Evolutionary conservation across 495 filamentous ascomycete species (phyloP), one percentile per base, ranked within the genome.

Genomic region (Lophium mytilinum): DNA sequence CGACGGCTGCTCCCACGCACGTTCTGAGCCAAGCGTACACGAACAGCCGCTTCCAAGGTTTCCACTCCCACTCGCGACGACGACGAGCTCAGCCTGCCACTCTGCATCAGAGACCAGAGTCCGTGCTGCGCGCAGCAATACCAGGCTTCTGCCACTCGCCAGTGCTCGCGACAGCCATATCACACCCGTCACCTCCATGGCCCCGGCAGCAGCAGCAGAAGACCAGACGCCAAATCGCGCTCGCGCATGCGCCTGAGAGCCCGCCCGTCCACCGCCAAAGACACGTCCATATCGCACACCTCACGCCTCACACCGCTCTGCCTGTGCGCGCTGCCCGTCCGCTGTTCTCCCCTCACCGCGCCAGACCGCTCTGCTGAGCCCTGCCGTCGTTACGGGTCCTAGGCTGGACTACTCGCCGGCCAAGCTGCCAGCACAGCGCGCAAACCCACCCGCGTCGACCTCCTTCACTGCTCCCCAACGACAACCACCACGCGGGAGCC

Each of bases 401-500:
- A 48, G 33, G 33, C 33, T 24, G 33, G 45, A 24, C 45, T 24
- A 12, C 15, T 48, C 45, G 45, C 45, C 15, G 45, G 45, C 45
- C 45, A 48, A 30, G 45, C 45, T 48, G 15, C 45, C 62, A 65
- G 45, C 57, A 58, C 15, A 11, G 21, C 37, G 39, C 30, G 30
- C 39, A 18, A 19, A 51, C 53, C 54, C 53, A 30, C 52, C 53
- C 56, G 54, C 57, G 50, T 19, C 56, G 58, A 54, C 35, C 54
- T 33, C 56, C 15, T 55, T 37, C 45, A 46, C 49, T 39, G 30
- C 51, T 60, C 53, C 52, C 57, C 57, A 50, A 2, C 57, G 56
- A 57, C 61, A 56, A 60, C 61, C 53, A 40, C 53, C 57, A 45
- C 43, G 53, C 49, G 45, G 54, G 55, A 58, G 17, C 62, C 57